Percentiles rank a stretch among this genome's conserved stretches.
These are phyloP conservation scores for Ministeria vibrans DNA, from an alignment of 78 protist genomes.

Conservation along the genomic window DNA sequence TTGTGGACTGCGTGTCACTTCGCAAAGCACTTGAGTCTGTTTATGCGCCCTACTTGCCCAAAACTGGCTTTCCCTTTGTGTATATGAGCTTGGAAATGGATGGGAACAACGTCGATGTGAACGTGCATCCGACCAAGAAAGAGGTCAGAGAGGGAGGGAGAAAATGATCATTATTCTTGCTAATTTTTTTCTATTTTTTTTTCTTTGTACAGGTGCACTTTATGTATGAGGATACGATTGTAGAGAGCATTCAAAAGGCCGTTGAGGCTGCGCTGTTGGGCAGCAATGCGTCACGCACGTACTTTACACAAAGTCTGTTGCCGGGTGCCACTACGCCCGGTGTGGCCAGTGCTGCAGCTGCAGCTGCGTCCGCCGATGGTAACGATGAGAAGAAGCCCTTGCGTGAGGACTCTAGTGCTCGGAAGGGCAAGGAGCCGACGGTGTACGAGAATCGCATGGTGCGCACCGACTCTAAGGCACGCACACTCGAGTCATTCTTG, in stretches of 20 bases:
- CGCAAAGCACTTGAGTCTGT: conserved; percentile 47
- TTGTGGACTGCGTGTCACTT: conserved; percentile 73
- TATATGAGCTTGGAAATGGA: conserved; percentile 59
- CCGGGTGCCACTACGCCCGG: background rate
- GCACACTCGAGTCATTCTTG: background rate
- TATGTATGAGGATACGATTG: background rate
- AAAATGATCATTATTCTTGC: background rate
- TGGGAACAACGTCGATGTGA: conserved; percentile 85
- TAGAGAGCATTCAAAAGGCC: background rate
- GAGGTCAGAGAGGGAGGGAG: conserved; percentile 55
- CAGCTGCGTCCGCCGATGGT: background rate
- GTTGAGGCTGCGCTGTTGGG: conserved; percentile 8
- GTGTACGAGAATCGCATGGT: background rate
- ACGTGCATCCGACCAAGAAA: conserved; percentile 96
- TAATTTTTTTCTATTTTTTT: too few species aligned
- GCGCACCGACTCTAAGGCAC: background rate
- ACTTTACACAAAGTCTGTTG: conserved; percentile 1
- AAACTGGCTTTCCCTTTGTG: conserved; percentile 66
- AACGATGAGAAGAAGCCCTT: background rate
- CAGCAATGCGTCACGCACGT: conserved; percentile 35
- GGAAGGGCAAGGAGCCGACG: background rate
- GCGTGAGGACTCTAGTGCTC: background rate
- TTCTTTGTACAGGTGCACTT: too few species aligned
- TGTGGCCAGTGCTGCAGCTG: background rate
- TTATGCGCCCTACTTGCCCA: conserved; percentile 70